Evolutionary conservation across 768 basidiomycete species (phyloP), one percentile per base, ranked within the genome.

Genomic region (Hygrocybe punicea): DNA sequence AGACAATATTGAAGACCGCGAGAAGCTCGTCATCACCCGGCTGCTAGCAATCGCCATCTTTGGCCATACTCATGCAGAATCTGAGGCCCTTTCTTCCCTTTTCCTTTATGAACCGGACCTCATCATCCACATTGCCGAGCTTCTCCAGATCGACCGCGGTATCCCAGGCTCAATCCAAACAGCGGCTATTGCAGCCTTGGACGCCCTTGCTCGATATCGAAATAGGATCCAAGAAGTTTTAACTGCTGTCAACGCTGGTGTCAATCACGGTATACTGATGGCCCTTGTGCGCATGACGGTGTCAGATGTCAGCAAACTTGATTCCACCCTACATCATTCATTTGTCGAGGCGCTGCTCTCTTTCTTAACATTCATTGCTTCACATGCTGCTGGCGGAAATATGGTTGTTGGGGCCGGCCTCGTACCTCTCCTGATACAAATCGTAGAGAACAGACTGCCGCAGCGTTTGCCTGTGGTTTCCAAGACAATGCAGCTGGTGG

Each of bases 71-170:
- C 86, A 92, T 66, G 69, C 78, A 44, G 95, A 98, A 71, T 78
- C 79, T 37, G 84, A 87, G 67, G 89, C 91, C 1, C 81, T 85
- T 39, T 84, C 89, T 4, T 83, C 87, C 7, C 78, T 98, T 42
- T 96, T 98, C 76, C 80, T 98, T 10, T 95, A 93, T 65, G 95
- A 98, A 69, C 96, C 96, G 6, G 95, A 97, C 65, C 78, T 98
- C 52, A 86, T 97, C 62, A 76, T 81, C 1, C 91, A 95, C 65
- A 79, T 98, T 57, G 92, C 94, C 10, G 93, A 95, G 64, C 80
- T 98, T 21, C 79, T 98, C 39, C 91, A 92, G 65, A 81, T 91
- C 40, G 89, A 93, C 65, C 80, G 78, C 45, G 81, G 80, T 37
- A 80, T 96, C 24, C 83, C 89, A 8, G 75, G 85, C 47, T 69